phyloP scores from a whole-genome alignment of 1,284 basidiomycete genomes.

The Gymnopus androsaceus region DNA sequence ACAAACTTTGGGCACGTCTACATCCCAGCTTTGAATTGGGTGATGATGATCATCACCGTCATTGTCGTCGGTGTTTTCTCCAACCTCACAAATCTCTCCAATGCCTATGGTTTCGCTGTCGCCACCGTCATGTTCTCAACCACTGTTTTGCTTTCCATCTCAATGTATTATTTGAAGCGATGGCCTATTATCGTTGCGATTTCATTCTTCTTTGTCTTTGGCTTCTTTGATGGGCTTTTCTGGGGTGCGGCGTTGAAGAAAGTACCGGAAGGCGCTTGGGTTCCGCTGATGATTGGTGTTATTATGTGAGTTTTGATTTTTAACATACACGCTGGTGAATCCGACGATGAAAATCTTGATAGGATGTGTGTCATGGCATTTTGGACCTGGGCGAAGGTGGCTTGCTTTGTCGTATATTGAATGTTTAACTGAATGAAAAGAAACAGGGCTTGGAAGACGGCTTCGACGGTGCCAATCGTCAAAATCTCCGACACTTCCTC shows the following conservation, averaged over 20 bases:
- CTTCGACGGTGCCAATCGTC: constrained; percentile 58
- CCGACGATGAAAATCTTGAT: no score
- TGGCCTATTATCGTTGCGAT: constrained; percentile 45
- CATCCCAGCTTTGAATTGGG: constrained; percentile 61
- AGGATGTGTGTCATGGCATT: constrained; percentile 53
- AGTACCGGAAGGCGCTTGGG: constrained; percentile 65
- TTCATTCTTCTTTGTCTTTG: constrained; percentile 54
- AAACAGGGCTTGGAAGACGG: constrained; percentile 59
- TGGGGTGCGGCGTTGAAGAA: constrained; percentile 65
- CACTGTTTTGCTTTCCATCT: constrained; percentile 56
- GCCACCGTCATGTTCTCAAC: constrained; percentile 67
- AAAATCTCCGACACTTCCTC: constrained; percentile 41
- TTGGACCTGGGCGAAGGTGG: constrained; percentile 65
- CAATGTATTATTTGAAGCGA: constrained; percentile 58
- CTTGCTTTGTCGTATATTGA: background rate
- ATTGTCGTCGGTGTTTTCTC: constrained; percentile 60
- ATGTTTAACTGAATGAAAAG: background rate
- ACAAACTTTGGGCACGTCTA: constrained; percentile 65
- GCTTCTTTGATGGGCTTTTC: constrained; percentile 65
- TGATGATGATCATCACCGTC: constrained; percentile 56
- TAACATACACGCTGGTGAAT: background rate
- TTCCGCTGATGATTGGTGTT: constrained; percentile 57
- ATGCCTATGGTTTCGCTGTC: constrained; percentile 59
- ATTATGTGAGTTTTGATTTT: constrained; percentile 41
- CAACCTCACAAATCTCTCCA: constrained; percentile 48